A percentile compares a stretch with the other conserved stretches of the same genome.
Conservation (phyloP, 768 basidiomycete genomes). For the Lentinula guzmanii region DNA sequence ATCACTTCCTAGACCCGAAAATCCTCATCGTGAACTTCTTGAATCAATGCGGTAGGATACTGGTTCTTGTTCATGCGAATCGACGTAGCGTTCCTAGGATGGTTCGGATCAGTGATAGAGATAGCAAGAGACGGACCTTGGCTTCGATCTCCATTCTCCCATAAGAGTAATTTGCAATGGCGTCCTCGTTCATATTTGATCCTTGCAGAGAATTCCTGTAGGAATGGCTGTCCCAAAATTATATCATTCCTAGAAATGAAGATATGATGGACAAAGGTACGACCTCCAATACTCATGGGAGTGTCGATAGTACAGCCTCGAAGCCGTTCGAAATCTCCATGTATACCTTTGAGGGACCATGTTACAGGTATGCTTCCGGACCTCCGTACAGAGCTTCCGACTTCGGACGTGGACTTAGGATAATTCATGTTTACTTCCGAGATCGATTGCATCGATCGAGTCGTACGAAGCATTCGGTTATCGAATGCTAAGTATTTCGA, state of each 20-base stretch:
- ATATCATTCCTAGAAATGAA: conserved; percentile 15
- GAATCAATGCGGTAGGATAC: background rate
- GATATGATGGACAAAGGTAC: conserved; percentile 20
- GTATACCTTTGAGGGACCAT: conserved; percentile 22
- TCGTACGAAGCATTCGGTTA: too few species aligned
- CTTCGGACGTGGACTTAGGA: too few species aligned
- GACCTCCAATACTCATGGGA: conserved; percentile 10
- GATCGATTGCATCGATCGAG: too few species aligned
- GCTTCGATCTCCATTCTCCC: background rate
- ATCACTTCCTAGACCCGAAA: background rate
- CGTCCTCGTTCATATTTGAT: conserved; percentile 6
- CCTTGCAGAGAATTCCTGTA: conserved; percentile 4
- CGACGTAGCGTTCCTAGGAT: background rate
- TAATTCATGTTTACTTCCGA: too few species aligned
- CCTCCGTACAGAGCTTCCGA: too few species aligned
- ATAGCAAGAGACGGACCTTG: background rate
- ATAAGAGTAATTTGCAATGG: background rate
- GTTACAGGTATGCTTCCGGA: too few species aligned
- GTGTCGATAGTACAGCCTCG: conserved; percentile 14
- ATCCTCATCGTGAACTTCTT: background rate
- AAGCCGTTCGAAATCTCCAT: conserved; percentile 11
- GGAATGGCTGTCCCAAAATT: conserved; percentile 15
- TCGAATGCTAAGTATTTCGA: too few species aligned
- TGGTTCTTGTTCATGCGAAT: background rate
- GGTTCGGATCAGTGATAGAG: background rate